Base-by-base conservation (phyloP, 495 filamentous ascomycete species). In the Tuber microsphaerosporum region DNA sequence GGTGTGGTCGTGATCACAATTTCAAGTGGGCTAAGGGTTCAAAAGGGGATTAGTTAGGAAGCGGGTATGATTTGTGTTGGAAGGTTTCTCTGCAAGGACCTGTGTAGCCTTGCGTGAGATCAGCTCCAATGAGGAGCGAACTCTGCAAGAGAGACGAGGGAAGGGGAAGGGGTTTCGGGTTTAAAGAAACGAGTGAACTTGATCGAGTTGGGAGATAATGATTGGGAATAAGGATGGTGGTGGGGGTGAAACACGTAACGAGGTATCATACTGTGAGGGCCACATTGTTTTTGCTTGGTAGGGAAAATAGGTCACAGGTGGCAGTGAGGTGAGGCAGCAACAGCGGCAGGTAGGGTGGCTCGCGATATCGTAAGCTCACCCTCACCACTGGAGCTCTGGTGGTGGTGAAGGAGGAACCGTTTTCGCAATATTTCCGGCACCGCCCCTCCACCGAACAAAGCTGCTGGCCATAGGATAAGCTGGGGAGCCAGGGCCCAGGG, bases 191-290 rank as follows among this genome's bases (percentile, higher is more conserved):
- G n/a, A 26, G n/a, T 56, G 48, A 46, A 46, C 45, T n/a, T 61
- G 51, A 26, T 61, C n/a, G n/a, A 61, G 51, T 26, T 22, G 22
- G 51, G 9, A 26, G 51, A 14, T 61, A 1, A 65, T 65, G n/a
- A 65, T 65, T 65, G 56, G 56, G 12, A 61, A 65, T n/a, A n/a
- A 31, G 26, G 56, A 65, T 65, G n/a, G n/a, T 31, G 56, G 56
- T 65, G 56, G 56, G n/a, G n/a, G 56, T 65, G 56, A 65, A 65
- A 65, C 56, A 65, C 56, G 56, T 65, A 31, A 17, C n/a, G 56
- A 31, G 10, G 56, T 65, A n/a, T n/a, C n/a, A n/a, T n/a, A 65
- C n/a, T n/a, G 22, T 20, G 48, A 26, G 22, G 48, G 48, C 48
- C 22, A 51, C 46, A 51, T 8, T 12, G 22, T 12, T 12, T 7